A percentile compares a stretch with the other conserved stretches of the same genome.
Conservation (phyloP, 495 filamentous ascomycete species). For the Lasiosphaeria miniovina region DNA sequence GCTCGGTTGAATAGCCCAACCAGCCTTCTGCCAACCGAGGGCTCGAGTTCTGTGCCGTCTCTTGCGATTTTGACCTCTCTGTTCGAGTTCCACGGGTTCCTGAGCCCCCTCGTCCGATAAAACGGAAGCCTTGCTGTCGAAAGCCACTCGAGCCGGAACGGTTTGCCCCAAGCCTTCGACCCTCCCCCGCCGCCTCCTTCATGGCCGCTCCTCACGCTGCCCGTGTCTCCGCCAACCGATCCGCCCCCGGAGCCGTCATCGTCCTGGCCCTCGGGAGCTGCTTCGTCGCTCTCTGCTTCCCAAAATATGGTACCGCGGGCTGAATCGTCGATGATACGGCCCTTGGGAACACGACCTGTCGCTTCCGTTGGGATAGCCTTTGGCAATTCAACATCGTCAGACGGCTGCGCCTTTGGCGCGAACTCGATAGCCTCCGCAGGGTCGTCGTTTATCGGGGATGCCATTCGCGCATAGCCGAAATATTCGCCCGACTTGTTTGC, state of each 20-base stretch:
- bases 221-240: constrained; percentile 25
- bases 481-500: constrained; percentile 99
- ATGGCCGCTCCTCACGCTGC: constrained; percentile 35
- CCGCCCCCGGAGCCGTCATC: constrained; percentile 35
- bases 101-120: constrained; percentile 80
- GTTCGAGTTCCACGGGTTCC: constrained; percentile 97
- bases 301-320: constrained; percentile 94
- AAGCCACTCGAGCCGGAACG: constrained; percentile 90
- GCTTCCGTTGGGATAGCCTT: constrained; percentile 74
- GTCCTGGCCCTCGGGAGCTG: constrained; percentile 37
- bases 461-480: constrained; percentile 93
- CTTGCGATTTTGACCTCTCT: constrained; percentile 95
- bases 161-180: constrained; percentile 79
- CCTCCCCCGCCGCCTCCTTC: constrained; percentile 37
- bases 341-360: constrained; percentile 76
- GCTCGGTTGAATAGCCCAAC: constrained; percentile 71
- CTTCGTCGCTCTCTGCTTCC: constrained; percentile 71
- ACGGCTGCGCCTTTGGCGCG: constrained; percentile 54
- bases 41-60: constrained; percentile 93
- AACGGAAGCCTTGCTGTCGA: constrained; percentile 85
- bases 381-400: constrained; percentile 61
- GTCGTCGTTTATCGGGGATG: constrained; percentile 76
- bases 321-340: constrained; percentile 89
- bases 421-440: constrained; percentile 65
- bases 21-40: constrained; percentile 71